Conservation (phyloP, 345 rosid species). For the Arabis hirsuta region DNA sequence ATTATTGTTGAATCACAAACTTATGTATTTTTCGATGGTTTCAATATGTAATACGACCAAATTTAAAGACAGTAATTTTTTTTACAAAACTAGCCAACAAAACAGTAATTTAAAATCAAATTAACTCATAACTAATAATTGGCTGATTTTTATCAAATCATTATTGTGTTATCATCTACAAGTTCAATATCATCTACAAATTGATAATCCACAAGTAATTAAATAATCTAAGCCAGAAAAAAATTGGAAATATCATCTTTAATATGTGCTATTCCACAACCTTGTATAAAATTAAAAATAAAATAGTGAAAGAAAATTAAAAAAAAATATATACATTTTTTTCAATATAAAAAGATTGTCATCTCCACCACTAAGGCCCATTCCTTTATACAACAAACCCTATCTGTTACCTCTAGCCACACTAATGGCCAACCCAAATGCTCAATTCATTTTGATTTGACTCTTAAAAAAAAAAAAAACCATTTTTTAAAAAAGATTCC, state of each 20-base stretch:
- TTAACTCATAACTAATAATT: too few species aligned
- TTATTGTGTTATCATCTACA: too few species aligned
- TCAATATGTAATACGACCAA: too few species aligned
- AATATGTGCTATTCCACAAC: background rate
- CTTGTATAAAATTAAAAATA: too few species aligned
- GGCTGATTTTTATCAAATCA: too few species aligned
- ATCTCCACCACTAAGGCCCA: constrained; percentile 14
- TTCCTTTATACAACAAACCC: constrained; percentile 22
- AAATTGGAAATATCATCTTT: background rate
- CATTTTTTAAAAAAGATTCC: background rate
- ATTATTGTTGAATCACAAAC: background rate
- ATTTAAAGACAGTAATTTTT: background rate
- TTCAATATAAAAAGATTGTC: too few species aligned
- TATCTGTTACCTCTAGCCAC: constrained; percentile 18
- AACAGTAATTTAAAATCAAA: too few species aligned
- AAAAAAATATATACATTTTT: background rate
- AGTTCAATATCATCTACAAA: background rate
- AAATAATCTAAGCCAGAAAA: background rate
- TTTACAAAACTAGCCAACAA: too few species aligned
- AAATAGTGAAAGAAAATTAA: background rate
- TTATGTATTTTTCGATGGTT: background rate
- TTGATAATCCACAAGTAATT: background rate
- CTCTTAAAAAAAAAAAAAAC: constrained; percentile 1
- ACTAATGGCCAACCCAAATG: constrained; percentile 25
- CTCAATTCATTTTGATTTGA: constrained; percentile 16